phyloP scores from a whole-genome alignment of 345 rosid species.

The Draba incana region DNA sequence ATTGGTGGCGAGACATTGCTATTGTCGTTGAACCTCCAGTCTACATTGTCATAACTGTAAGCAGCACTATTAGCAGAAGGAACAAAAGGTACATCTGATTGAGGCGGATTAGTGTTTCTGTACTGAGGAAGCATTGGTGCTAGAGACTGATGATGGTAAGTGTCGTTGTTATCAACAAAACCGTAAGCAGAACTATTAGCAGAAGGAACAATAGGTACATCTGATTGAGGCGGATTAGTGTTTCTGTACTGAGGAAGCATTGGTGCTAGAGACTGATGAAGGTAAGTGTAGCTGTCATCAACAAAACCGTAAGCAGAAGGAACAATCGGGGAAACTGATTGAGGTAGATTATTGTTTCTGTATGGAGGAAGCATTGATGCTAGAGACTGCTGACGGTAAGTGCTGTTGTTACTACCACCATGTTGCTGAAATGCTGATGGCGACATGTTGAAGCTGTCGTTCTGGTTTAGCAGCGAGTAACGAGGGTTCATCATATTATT shows the following conservation, averaged over 20 bases:
- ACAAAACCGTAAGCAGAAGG: slow-evolving; percentile 68
- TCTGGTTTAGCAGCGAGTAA: slow-evolving; percentile 53
- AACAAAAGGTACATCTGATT: slow-evolving; percentile 51
- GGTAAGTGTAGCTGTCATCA: no score
- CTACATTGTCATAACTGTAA: no score
- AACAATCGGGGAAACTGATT: slow-evolving; percentile 51
- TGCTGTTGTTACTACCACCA: slow-evolving; percentile 55
- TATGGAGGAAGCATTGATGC: slow-evolving; percentile 68
- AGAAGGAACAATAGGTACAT: slow-evolving; percentile 51
- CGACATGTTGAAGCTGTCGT: slow-evolving; percentile 59
- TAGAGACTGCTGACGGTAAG: slow-evolving; percentile 55
- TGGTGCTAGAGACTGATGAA: slow-evolving; percentile 64
- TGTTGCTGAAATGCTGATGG: slow-evolving; percentile 76
- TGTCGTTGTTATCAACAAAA: slow-evolving; percentile 44
- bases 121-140: slow-evolving; percentile 66
- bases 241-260: slow-evolving; percentile 70
- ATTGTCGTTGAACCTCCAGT: no score
- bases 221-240: slow-evolving; percentile 70
- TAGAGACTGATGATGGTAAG: slow-evolving; percentile 61
- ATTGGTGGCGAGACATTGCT: no score
- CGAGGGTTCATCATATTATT: slow-evolving; percentile 73
- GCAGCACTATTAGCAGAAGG: slow-evolving; percentile 52
- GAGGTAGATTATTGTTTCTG: slow-evolving; percentile 73
- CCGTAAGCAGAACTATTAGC: no score
- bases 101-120: slow-evolving; percentile 73